Conservation (phyloP, 2,329 filamentous ascomycete genomes). For the Cadophora malorum region DNA sequence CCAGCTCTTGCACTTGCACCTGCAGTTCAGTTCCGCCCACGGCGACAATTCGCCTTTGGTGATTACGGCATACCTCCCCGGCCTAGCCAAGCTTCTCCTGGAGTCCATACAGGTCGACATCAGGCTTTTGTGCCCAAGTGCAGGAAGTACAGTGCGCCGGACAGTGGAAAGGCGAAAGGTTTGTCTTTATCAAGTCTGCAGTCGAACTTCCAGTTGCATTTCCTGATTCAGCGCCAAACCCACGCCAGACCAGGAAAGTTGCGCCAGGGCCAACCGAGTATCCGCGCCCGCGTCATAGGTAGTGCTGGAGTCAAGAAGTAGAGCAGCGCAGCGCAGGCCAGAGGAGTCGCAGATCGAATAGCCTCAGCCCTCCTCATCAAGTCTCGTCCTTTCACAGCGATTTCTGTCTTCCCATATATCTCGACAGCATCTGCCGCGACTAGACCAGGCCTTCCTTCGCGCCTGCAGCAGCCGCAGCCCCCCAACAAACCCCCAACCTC, state of each 20-base stretch:
- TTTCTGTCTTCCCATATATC: not conserved
- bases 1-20: not conserved
- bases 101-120: not conserved
- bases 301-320: not conserved
- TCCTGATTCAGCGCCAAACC: not conserved
- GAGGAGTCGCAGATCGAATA: not conserved
- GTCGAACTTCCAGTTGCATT: not conserved
- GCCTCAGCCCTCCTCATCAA: not conserved
- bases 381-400: not conserved
- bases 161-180: not conserved
- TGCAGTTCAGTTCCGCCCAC: not conserved
- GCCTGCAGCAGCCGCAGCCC: conserved; percentile 14
- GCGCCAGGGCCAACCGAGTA: not conserved
- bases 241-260: not conserved
- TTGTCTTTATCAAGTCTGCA: not conserved
- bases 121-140: not conserved
- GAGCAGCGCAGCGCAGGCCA: not conserved
- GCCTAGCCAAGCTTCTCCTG: not conserved
- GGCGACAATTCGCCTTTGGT: not conserved
- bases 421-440: not conserved
- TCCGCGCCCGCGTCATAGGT: conserved; percentile 5
- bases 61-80: conserved; percentile 10
- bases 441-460: conserved; percentile 4
- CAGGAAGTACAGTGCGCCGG: not conserved
- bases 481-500: conserved; percentile 4